Percentiles rank a stretch among this genome's conserved stretches.
phyloP scores from a whole-genome alignment of 495 filamentous ascomycete species.

The Cercophora scortea region DNA sequence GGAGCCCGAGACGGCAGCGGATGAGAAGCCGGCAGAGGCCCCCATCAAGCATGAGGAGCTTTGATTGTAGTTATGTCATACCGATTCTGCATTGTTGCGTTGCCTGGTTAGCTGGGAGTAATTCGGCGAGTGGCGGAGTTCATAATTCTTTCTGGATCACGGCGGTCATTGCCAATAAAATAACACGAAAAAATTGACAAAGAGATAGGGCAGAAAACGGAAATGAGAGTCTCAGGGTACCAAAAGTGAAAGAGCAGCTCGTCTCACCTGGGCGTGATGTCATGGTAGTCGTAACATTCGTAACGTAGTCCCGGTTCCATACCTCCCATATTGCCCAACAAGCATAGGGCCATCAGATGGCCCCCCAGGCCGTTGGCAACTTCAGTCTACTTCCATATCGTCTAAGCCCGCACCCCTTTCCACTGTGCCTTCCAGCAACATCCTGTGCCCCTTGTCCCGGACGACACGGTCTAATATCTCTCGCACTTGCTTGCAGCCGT shows the following conservation, averaged over 20 bases:
- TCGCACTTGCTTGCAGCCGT: constrained; percentile 81
- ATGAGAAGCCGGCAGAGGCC: constrained; percentile 5
- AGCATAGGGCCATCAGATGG: neutral
- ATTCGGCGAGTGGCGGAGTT: neutral
- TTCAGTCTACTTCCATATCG: constrained; percentile 36
- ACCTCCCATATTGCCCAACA: neutral
- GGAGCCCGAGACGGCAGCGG: constrained; percentile 21
- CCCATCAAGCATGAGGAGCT: constrained; percentile 36
- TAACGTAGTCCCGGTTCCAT: neutral
- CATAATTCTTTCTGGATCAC: neutral
- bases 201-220: neutral
- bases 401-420: constrained; percentile 33
- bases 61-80: constrained; percentile 9
- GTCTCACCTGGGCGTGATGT: constrained; percentile 7
- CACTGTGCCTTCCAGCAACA: constrained; percentile 52
- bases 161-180: neutral
- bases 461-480: constrained; percentile 68
- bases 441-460: constrained; percentile 52
- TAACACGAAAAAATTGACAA: neutral
- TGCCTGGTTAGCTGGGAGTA: neutral
- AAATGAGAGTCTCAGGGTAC: neutral
- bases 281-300: constrained; percentile 7
- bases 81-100: neutral
- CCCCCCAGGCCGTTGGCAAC: no score
- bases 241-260: constrained; percentile 1